Evolutionary conservation across 306 rosid species (phyloP), one percentile per base, ranked within the genome.

Genomic region (Castanea sativa): DNA sequence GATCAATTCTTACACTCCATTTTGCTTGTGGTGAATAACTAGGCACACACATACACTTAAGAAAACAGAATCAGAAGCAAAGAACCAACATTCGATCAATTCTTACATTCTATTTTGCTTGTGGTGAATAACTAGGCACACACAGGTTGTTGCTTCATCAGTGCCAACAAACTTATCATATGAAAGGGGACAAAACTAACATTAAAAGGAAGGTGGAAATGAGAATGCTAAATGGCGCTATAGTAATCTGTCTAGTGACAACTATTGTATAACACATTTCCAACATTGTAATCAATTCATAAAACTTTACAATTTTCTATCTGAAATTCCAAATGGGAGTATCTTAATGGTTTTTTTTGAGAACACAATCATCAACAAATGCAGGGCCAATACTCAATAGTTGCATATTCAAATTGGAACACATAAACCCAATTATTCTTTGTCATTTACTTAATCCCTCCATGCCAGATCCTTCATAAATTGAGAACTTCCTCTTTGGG

Each of bases 331-430:
- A 30, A 30, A 30, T 4, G 15, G 70, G 21, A 10, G 18, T 27
- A 32, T 60, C 19, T 10, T 12, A 25, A 60, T 4, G 25, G 12
- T 10, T 25, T 3, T 14, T 60, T 5, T 5, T 10, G 0, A 6
- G 35, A 32, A 32, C 52, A 75, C 82, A 73, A 82, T 92, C 97
- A 84, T 91, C 73, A 6, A 92, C 97, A 0, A 71, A 38, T 21
- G 88, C 84, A 19, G 91, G 97, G 74, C 35, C 35, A 32, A 32
- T 32, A 32, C 35, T 91, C 88, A 29, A 90, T 97, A 10, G 91
- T 92, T 65, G 92, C 99, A 83, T 87, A 91, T 88, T 94, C 99
- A 76, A 81, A 84, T 81, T 94, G 99, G 87, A 92, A 94, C 55
- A 91, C 56, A 76, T 92, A 94, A 67, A 92, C 90, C 92, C 85